Conservation (phyloP, 352 stramenopile genomes). For the Globisporangium rhizosaccharum region DNA sequence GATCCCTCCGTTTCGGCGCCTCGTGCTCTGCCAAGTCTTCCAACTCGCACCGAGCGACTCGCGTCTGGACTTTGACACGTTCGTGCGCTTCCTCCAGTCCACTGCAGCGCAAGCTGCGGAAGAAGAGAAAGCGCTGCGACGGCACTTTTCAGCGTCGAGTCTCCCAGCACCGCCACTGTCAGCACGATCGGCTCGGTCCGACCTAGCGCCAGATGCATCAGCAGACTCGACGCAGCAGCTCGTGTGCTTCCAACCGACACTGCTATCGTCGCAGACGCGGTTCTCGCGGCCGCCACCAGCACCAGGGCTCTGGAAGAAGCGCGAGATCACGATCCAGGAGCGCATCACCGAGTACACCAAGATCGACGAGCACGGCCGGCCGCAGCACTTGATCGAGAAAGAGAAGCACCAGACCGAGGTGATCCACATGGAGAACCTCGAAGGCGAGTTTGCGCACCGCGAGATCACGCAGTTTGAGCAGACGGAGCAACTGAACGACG, state of each 20-base stretch:
- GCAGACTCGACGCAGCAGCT: conserved; percentile 16
- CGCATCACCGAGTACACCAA: conserved; percentile 86
- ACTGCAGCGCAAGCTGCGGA: conserved; percentile 38
- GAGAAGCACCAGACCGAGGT: conserved; percentile 83
- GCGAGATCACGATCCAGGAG: conserved; percentile 83
- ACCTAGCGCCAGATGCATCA: not conserved
- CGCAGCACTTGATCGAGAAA: conserved; percentile 76
- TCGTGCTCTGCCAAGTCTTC: conserved; percentile 57
- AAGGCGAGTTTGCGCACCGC: conserved; percentile 74
- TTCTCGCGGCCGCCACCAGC: conserved; percentile 37
- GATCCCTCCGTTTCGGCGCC: conserved; percentile 57
- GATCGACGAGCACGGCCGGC: conserved; percentile 73
- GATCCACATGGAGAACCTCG: conserved; percentile 79
- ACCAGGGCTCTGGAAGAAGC: conserved; percentile 82
- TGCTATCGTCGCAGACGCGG: conserved; percentile 30
- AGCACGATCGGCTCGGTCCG: conserved; percentile 2
- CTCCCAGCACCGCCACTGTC: conserved; percentile 20
- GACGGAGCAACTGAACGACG: conserved; percentile 77
- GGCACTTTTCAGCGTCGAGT: conserved; percentile 2
- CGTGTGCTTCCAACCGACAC: conserved; percentile 38
- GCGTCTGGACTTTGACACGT: conserved; percentile 43
- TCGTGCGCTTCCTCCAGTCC: conserved; percentile 66
- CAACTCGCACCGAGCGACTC: conserved; percentile 25
- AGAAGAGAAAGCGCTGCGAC: conserved; percentile 32
- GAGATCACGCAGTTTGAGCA: conserved; percentile 86